phyloP scores from a whole-genome alignment of 2,329 filamentous ascomycete species.

The Aspergillus sp. region DNA sequence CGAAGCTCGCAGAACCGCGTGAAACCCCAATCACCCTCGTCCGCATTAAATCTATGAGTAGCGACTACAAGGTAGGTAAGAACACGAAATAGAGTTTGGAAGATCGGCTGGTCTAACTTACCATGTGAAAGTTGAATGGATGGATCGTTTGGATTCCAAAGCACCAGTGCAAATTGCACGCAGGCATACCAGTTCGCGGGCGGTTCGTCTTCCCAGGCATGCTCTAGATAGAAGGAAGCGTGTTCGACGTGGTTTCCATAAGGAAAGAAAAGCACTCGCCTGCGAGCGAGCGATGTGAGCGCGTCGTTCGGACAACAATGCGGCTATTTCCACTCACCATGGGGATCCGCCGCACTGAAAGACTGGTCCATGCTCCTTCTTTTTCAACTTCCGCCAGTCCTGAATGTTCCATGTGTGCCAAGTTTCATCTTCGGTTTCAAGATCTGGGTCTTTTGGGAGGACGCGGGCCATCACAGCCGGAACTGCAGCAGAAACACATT shows the following conservation, averaged over 20 bases:
- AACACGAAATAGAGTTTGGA: background rate
- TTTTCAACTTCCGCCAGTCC: constrained; percentile 72
- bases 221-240: constrained; percentile 93
- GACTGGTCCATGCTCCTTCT: constrained; percentile 82
- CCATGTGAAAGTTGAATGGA: constrained; percentile 73
- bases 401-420: constrained; percentile 84
- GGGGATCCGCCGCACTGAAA: constrained; percentile 86
- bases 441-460: constrained; percentile 73
- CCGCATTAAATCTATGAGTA: constrained; percentile 93
- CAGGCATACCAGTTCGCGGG: constrained; percentile 96
- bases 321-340: constrained; percentile 60
- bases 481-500: constrained; percentile 48
- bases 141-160: constrained; percentile 95
- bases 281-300: constrained; percentile 41
- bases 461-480: constrained; percentile 83
- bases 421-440: constrained; percentile 74
- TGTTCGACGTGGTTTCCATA: constrained; percentile 92
- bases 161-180: constrained; percentile 88
- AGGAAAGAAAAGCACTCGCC: constrained; percentile 93
- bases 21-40: constrained; percentile 98
- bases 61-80: constrained; percentile 52
- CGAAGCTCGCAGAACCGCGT: constrained; percentile 91
- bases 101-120: constrained; percentile 31
- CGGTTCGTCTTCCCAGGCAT: constrained; percentile 75
- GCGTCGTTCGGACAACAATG: background rate